A percentile compares a stretch with the other conserved stretches of the same genome.
Conservation (phyloP, 768 basidiomycete genomes). For the Tricholoma hemisulphureum region DNA sequence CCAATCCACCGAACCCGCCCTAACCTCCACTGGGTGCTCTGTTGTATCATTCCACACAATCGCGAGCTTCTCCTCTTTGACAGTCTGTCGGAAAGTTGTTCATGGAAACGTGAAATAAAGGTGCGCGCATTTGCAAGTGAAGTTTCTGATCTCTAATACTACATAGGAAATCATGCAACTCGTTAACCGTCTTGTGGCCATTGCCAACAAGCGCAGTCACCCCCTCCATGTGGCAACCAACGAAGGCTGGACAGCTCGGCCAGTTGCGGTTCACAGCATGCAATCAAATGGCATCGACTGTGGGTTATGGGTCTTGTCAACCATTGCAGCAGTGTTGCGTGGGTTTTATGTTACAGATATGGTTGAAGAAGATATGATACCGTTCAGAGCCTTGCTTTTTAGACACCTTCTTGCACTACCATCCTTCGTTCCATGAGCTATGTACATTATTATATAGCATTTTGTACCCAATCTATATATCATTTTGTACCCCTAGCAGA, state of each 20-base stretch:
- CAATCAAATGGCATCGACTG: slow-evolving; percentile 21
- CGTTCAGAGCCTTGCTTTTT: no score
- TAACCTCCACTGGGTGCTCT: slow-evolving; percentile 34
- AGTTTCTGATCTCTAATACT: no score
- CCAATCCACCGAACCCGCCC: slow-evolving; percentile 29
- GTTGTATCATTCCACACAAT: slow-evolving; percentile 12
- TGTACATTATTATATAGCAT: background rate
- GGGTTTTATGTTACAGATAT: slow-evolving; percentile 16
- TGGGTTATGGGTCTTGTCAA: slow-evolving; percentile 24
- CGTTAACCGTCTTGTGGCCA: slow-evolving; percentile 4
- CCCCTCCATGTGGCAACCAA: slow-evolving; percentile 1
- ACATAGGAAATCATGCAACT: slow-evolving; percentile 14
- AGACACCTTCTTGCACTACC: slow-evolving; percentile 3
- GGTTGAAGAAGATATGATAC: slow-evolving; percentile 18
- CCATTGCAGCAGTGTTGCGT: slow-evolving; percentile 17
- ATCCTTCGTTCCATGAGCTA: slow-evolving; percentile 15
- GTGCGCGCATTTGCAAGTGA: slow-evolving; percentile 1
- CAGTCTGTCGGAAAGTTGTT: slow-evolving; percentile 19
- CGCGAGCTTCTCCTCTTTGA: slow-evolving; percentile 29
- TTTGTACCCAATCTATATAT: no score
- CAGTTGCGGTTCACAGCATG: slow-evolving; percentile 7
- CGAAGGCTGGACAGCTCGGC: no score
- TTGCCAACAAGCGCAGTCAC: slow-evolving; percentile 10
- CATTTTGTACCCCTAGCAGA: background rate
- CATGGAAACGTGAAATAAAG: slow-evolving; percentile 11